These are phyloP conservation scores for Scleroderma bovista DNA, from an alignment of 768 basidiomycete genomes.

Conservation along the genomic window DNA sequence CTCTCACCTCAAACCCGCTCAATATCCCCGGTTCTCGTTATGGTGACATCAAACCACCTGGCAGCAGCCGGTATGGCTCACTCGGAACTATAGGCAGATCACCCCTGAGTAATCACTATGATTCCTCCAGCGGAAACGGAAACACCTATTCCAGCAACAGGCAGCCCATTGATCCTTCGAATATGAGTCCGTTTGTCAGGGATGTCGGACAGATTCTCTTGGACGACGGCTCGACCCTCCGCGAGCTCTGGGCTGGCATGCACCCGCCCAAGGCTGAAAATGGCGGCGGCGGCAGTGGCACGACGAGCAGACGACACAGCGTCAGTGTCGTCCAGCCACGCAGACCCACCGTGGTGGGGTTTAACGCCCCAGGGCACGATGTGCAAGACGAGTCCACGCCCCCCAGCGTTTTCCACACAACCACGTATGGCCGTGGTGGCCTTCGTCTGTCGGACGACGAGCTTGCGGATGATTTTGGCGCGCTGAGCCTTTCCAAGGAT, in stretches of 20 bases:
- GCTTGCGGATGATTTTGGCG: constrained; percentile 62
- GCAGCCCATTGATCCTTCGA: constrained; percentile 53
- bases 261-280: constrained; percentile 59
- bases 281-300: constrained; percentile 64
- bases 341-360: constrained; percentile 60
- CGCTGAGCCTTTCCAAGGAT: constrained; percentile 45
- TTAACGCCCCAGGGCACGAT: constrained; percentile 53
- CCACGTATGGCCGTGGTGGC: constrained; percentile 44
- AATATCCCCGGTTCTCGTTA: constrained; percentile 51
- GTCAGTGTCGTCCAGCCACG: constrained; percentile 79
- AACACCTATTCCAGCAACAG: constrained; percentile 42
- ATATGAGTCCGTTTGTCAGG: constrained; percentile 82
- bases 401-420: constrained; percentile 27
- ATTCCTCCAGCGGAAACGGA: constrained; percentile 41
- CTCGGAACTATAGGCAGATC: constrained; percentile 53
- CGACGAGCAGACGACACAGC: constrained; percentile 77
- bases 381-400: constrained; percentile 35
- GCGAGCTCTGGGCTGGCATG: constrained; percentile 71
- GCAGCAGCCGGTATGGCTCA: constrained; percentile 57
- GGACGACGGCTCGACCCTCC: constrained; percentile 66
- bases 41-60: constrained; percentile 60
- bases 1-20: constrained; percentile 47
- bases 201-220: constrained; percentile 75
- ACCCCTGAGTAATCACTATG: constrained; percentile 46
- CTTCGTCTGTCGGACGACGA: constrained; percentile 76